Conservation (phyloP, 2,329 filamentous ascomycete species). For the Monosporascus sp. region DNA sequence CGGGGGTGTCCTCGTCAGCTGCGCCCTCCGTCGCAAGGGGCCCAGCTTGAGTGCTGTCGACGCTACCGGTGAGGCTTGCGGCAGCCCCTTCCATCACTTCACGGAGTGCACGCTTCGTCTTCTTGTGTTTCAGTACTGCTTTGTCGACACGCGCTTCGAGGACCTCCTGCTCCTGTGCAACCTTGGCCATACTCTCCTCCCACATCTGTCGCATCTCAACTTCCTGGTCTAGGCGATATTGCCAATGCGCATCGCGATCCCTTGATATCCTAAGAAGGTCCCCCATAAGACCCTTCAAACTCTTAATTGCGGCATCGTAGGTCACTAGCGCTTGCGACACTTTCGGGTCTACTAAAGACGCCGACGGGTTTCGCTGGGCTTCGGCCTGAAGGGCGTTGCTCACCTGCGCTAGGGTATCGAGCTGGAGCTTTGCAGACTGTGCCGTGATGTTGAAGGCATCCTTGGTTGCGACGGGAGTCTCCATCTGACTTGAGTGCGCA, state of each 20-base stretch:
- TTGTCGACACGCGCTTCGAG: conserved; percentile 83
- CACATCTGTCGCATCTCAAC: conserved; percentile 89
- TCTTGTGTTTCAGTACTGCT: conserved; percentile 82
- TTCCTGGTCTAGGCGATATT: conserved; percentile 88
- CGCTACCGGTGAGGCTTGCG: conserved; percentile 33
- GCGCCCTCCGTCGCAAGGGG: conserved; percentile 25
- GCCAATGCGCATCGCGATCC: conserved; percentile 95
- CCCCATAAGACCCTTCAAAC: conserved; percentile 75
- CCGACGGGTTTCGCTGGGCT: conserved; percentile 60
- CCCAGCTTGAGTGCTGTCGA: conserved; percentile 17
- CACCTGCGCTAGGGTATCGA: conserved; percentile 84
- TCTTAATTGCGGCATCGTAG: conserved; percentile 86
- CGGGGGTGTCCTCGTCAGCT: conserved; percentile 27
- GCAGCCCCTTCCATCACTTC: conserved; percentile 64
- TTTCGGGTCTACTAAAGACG: conserved; percentile 70
- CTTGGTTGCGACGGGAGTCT: conserved; percentile 69
- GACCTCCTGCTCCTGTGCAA: conserved; percentile 91
- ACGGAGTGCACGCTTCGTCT: conserved; percentile 82
- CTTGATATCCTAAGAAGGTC: conserved; percentile 88
- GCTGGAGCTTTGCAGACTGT: conserved; percentile 86
- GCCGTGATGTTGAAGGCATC: conserved; percentile 97
- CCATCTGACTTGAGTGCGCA: conserved; percentile 74
- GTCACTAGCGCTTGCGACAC: conserved; percentile 73
- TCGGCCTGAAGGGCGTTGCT: conserved; percentile 75
- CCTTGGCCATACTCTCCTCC: conserved; percentile 98